phyloP scores from a whole-genome alignment of 1,284 basidiomycete species.

The Ustilago vetiveriae region DNA sequence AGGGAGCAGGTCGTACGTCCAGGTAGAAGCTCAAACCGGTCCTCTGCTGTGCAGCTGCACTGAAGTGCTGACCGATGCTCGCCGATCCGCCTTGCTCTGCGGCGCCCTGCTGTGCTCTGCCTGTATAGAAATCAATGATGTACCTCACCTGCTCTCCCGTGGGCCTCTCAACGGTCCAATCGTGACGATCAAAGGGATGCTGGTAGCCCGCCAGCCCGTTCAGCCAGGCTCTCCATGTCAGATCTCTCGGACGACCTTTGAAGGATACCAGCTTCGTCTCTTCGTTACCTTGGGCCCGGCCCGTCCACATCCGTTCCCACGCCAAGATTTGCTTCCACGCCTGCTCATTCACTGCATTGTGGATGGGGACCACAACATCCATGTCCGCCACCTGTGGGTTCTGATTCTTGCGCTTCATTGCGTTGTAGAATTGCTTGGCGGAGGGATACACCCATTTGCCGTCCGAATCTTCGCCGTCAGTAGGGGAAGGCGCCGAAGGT shows the following conservation, averaged over 20 bases:
- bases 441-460: conserved; percentile 97
- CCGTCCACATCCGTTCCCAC: conserved; percentile 76
- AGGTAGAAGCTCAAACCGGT: conserved; percentile 78
- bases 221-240: conserved; percentile 81
- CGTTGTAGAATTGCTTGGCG: conserved; percentile 93
- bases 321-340: conserved; percentile 89
- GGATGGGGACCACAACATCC: conserved; percentile 95
- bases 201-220: conserved; percentile 91
- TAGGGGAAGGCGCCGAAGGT: conserved; percentile 6
- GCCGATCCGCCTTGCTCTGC: conserved; percentile 53
- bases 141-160: conserved; percentile 89
- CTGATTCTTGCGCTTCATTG: conserved; percentile 88
- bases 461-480: conserved; percentile 38
- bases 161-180: conserved; percentile 89
- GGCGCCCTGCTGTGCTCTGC: conserved; percentile 72
- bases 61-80: conserved; percentile 16
- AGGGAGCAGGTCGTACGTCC: conserved; percentile 91
- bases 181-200: conserved; percentile 94
- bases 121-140: conserved; percentile 98
- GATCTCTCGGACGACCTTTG: conserved; percentile 69
- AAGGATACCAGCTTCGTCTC: conserved; percentile 85
- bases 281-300: conserved; percentile 4
- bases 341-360: conserved; percentile 98
- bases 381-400: conserved; percentile 79
- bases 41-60: conserved; percentile 17